Conservation (phyloP, 768 basidiomycete species). For the Hygrophorus russula region DNA sequence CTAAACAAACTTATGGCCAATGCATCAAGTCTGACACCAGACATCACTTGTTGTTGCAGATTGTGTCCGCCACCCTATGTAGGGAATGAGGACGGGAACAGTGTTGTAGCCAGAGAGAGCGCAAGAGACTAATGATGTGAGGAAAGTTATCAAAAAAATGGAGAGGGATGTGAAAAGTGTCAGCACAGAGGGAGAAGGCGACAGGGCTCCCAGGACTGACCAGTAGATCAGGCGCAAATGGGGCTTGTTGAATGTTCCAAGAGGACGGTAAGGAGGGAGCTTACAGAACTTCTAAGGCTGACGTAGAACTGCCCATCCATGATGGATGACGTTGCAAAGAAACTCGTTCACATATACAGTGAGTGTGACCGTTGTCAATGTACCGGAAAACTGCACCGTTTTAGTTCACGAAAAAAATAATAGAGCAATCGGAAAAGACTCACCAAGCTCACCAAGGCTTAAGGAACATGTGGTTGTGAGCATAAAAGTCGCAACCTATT, state of each 20-base stretch:
- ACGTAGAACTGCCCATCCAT: constrained; percentile 84
- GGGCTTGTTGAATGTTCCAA: constrained; percentile 22
- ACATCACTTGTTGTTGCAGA: constrained; percentile 69
- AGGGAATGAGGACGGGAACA: no score
- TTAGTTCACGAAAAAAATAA: constrained; percentile 8
- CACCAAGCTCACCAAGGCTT: no score
- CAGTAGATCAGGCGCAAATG: constrained; percentile 90
- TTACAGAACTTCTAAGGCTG: constrained; percentile 58
- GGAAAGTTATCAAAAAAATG: constrained; percentile 88
- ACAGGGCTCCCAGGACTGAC: no score
- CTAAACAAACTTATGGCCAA: constrained; percentile 74
- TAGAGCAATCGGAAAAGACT: constrained; percentile 10
- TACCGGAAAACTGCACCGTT: constrained; percentile 57
- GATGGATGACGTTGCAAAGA: constrained; percentile 28
- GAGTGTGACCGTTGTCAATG: constrained; percentile 70
- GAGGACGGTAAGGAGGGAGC: no score
- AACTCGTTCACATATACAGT: constrained; percentile 55
- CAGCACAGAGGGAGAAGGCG: no score
- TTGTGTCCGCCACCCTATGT: constrained; percentile 39
- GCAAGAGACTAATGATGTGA: constrained; percentile 78
- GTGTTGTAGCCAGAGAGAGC: no score
- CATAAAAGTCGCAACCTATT: constrained; percentile 55
- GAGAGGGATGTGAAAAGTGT: constrained; percentile 35
- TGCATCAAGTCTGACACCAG: constrained; percentile 78
- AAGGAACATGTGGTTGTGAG: constrained; percentile 66